These are phyloP conservation scores for Colletotrichum sp. DNA, from an alignment of 2,329 filamentous ascomycete species.

Conservation along the genomic window DNA sequence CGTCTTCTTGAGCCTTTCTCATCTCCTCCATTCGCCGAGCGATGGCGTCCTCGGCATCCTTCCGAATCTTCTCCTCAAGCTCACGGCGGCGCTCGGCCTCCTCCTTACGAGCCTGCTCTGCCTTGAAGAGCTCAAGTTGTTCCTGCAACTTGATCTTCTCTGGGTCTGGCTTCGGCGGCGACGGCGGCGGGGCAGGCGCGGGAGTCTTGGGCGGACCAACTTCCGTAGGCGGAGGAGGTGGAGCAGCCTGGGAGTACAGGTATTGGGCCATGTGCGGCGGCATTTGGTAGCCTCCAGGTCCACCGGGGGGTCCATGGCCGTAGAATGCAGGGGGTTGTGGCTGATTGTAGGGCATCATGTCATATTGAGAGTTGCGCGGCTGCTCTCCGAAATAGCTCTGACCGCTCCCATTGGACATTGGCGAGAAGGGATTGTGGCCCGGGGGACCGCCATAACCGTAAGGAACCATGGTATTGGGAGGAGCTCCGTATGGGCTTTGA, in stretches of 20 bases:
- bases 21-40: constrained; percentile 44
- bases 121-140: constrained; percentile 58
- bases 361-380: constrained; percentile 43
- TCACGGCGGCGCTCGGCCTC: constrained; percentile 49
- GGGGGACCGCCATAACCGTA: constrained; percentile 39
- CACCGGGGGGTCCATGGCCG: constrained; percentile 24
- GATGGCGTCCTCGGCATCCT: constrained; percentile 52
- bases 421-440: constrained; percentile 52
- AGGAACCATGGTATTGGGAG: constrained; percentile 51
- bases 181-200: constrained; percentile 42
- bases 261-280: constrained; percentile 41
- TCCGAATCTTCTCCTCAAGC: constrained; percentile 48
- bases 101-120: constrained; percentile 48
- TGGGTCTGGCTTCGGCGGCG: constrained; percentile 52
- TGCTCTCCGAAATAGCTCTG: constrained; percentile 47
- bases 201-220: constrained; percentile 39
- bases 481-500: constrained; percentile 31
- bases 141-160: constrained; percentile 67
- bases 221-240: constrained; percentile 48
- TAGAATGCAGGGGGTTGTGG: constrained; percentile 33
- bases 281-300: constrained; percentile 29
- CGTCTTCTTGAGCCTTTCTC: constrained; percentile 47
- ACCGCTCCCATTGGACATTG: constrained; percentile 41
- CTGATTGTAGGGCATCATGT: constrained; percentile 57
- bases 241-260: constrained; percentile 43